Evolutionary conservation across 2,329 filamentous ascomycete genomes (phyloP).

Genomic region (Pseudocercospora eumusae): DNA sequence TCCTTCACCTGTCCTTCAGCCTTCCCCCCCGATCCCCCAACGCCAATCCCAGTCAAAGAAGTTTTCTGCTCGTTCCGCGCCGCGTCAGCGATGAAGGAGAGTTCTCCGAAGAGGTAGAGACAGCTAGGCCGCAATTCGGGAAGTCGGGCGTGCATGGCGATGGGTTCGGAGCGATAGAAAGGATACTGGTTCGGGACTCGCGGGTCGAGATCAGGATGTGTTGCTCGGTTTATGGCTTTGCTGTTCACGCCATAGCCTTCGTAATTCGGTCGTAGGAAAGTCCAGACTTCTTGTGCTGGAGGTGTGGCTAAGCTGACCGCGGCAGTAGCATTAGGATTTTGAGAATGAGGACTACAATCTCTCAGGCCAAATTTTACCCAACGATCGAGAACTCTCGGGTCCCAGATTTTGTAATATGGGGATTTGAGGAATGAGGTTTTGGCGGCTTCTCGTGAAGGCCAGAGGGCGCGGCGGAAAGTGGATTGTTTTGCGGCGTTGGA

Average conservation of each 20-base stretch:
- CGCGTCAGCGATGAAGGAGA: slow-evolving; percentile 58
- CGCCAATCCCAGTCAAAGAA: slow-evolving; percentile 61
- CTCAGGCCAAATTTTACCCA: slow-evolving; percentile 76
- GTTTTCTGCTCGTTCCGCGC: slow-evolving; percentile 60
- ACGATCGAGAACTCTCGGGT: slow-evolving; percentile 72
- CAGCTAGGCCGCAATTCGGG: slow-evolving; percentile 63
- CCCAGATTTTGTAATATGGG: slow-evolving; percentile 81
- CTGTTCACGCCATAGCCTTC: slow-evolving; percentile 24
- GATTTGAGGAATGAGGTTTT: slow-evolving; percentile 65
- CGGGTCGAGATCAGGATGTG: slow-evolving; percentile 47
- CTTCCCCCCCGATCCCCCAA: slow-evolving; percentile 67
- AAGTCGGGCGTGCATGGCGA: slow-evolving; percentile 58
- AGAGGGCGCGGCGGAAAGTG: slow-evolving; percentile 72
- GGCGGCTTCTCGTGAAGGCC: slow-evolving; percentile 77
- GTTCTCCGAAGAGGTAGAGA: slow-evolving; percentile 68
- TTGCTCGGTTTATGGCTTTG: slow-evolving; percentile 41
- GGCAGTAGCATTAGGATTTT: slow-evolving; percentile 49
- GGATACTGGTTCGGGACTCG: slow-evolving; percentile 42
- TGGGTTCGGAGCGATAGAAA: slow-evolving; percentile 69
- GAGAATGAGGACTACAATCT: slow-evolving; percentile 62
- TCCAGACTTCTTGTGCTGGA: slow-evolving; percentile 85
- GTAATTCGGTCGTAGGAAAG: slow-evolving; percentile 66
- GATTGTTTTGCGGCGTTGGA: slow-evolving; percentile 54
- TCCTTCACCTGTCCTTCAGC: slow-evolving; percentile 65
- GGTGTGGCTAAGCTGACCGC: slow-evolving; percentile 80